phyloP scores from a whole-genome alignment of 768 basidiomycete genomes.

The Harrya chromipes region DNA sequence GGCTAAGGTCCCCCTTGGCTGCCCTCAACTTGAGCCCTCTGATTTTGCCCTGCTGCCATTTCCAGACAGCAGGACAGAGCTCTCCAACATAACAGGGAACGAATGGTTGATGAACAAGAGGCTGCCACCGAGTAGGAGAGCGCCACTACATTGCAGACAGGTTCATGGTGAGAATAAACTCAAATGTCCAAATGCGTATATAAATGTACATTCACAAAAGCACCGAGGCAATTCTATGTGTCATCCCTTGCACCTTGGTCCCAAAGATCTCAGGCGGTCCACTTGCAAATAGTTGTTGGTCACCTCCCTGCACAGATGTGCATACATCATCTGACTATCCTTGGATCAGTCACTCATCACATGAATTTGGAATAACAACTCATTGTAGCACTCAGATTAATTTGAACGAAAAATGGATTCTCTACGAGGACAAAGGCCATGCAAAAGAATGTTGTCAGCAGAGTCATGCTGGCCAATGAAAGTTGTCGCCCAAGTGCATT shows the following conservation, averaged over 20 bases:
- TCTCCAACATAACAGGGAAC: too few species aligned
- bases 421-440: constrained; percentile 61
- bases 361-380: background rate
- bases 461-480: constrained; percentile 73
- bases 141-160: constrained; percentile 51
- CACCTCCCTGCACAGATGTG: constrained; percentile 58
- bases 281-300: constrained; percentile 30
- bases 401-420: constrained; percentile 57
- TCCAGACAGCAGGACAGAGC: too few species aligned
- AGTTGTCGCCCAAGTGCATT: constrained; percentile 61
- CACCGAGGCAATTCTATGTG: too few species aligned
- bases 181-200: too few species aligned
- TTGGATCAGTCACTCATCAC: background rate
- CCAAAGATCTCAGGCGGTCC: constrained; percentile 89
- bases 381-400: constrained; percentile 69
- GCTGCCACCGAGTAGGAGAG: constrained; percentile 73
- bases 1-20: too few species aligned
- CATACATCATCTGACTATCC: constrained; percentile 59
- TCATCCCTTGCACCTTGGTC: constrained; percentile 83
- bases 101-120: constrained; percentile 65
- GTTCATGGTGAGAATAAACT: too few species aligned
- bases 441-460: constrained; percentile 74
- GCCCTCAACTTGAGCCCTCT: too few species aligned
- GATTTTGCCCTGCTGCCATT: too few species aligned
- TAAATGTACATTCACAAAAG: constrained; percentile 72